phyloP scores from a whole-genome alignment of 2,329 filamentous ascomycete species.

The Colletotrichum lentis region DNA sequence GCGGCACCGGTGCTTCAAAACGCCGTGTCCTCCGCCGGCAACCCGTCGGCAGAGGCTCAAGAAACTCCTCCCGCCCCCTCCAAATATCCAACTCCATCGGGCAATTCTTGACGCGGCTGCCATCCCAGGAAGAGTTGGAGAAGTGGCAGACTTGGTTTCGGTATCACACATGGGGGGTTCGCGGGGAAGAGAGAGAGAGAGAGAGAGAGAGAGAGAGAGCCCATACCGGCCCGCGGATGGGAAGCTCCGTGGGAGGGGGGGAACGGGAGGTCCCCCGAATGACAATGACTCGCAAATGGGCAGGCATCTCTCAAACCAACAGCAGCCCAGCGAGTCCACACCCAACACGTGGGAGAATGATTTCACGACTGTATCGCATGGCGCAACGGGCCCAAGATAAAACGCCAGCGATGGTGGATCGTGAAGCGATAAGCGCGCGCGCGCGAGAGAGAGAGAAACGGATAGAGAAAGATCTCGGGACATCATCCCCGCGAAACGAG shows the following conservation, averaged over 20 bases:
- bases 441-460: too few species aligned
- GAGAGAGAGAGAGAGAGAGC: too few species aligned
- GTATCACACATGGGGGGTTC: not conserved
- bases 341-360: too few species aligned
- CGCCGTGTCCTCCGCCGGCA: not conserved
- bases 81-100: not conserved
- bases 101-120: not conserved
- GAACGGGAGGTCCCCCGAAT: not conserved
- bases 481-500: too few species aligned
- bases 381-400: not conserved
- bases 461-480: not conserved
- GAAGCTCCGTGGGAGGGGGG: not conserved
- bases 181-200: too few species aligned
- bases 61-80: not conserved
- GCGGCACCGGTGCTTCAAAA: not conserved
- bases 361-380: not conserved
- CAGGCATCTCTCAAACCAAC: not conserved
- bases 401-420: not conserved
- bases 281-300: conserved; percentile 13
- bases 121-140: too few species aligned
- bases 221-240: not conserved
- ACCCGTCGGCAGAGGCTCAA: not conserved
- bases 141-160: not conserved
- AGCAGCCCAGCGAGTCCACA: too few species aligned
- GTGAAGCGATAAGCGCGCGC: not conserved